Conservation (phyloP, 352 stramenopile genomes). For the Pythium brassicae region DNA sequence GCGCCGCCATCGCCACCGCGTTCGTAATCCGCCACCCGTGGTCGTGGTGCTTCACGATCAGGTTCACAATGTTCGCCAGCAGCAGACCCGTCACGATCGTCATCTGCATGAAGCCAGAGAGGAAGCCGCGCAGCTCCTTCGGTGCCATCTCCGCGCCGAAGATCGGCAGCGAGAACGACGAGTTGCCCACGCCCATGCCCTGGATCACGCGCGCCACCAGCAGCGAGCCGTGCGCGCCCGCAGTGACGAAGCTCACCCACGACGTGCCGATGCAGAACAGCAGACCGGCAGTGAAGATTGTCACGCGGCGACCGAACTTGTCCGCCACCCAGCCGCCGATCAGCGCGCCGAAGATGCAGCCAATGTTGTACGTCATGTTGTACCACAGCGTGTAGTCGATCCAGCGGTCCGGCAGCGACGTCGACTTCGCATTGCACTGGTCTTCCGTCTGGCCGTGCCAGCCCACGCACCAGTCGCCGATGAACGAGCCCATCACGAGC, state of each 20-base stretch:
- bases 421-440: slow-evolving; percentile 11
- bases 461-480: slow-evolving; percentile 19
- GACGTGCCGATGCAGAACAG: slow-evolving; percentile 15
- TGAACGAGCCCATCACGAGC: slow-evolving; percentile 24
- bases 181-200: slow-evolving; percentile 16
- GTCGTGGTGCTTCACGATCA: background rate
- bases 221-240: background rate
- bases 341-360: too few relatives aligned
- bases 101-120: slow-evolving; percentile 33
- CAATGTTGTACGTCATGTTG: slow-evolving; percentile 32
- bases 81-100: slow-evolving; percentile 23
- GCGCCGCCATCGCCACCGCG: slow-evolving; percentile 10
- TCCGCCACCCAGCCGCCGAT: slow-evolving; percentile 7
- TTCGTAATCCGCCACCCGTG: slow-evolving; percentile 15
- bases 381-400: slow-evolving; percentile 21
- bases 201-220: slow-evolving; percentile 15
- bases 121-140: slow-evolving; percentile 27
- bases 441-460: slow-evolving; percentile 22
- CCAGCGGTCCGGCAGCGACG: slow-evolving; percentile 16
- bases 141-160: slow-evolving; percentile 28
- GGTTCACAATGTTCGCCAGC: slow-evolving; percentile 18
- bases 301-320: slow-evolving; percentile 16
- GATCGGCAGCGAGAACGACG: slow-evolving; percentile 21
- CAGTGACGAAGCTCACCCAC: slow-evolving; percentile 3
- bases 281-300: slow-evolving; percentile 14